A percentile compares a stretch with the other conserved stretches of the same genome.
Conservation (phyloP, 306 rosid genomes). For the Prunus mira region DNA sequence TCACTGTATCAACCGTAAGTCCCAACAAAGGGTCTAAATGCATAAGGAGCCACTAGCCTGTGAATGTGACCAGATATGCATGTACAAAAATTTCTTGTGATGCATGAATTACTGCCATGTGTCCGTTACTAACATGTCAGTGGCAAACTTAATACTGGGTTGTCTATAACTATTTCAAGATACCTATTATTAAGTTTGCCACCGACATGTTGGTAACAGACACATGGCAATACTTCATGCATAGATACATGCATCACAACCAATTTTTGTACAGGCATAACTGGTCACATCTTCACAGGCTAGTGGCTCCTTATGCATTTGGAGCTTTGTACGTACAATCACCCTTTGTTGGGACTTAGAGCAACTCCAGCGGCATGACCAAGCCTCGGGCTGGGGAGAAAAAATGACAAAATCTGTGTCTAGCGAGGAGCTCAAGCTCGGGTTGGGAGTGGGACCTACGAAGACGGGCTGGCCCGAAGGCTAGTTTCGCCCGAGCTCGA, state of each 20-base stretch:
- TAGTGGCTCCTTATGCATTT: slow-evolving; percentile 31
- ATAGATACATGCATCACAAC: slow-evolving; percentile 82
- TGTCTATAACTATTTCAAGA: too few relatives aligned
- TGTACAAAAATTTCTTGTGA: slow-evolving; percentile 74
- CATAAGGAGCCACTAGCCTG: slow-evolving; percentile 43
- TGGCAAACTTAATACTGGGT: slow-evolving; percentile 38
- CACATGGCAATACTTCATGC: slow-evolving; percentile 91
- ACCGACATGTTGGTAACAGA: slow-evolving; percentile 74
- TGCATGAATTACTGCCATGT: slow-evolving; percentile 93
- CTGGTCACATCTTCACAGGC: slow-evolving; percentile 71
- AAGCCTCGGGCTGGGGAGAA: too few relatives aligned
- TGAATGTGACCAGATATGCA: slow-evolving; percentile 71
- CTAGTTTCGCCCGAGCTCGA: too few relatives aligned
- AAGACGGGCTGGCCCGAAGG: too few relatives aligned
- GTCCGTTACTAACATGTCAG: slow-evolving; percentile 72
- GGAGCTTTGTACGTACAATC: slow-evolving; percentile 17
- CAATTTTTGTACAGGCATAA: slow-evolving; percentile 77
- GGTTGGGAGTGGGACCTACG: too few relatives aligned
- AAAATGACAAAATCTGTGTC: too few relatives aligned
- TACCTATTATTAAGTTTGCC: slow-evolving; percentile 34
- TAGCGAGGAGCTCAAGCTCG: too few relatives aligned
- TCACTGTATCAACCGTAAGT: not conserved
- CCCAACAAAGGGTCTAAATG: slow-evolving; percentile 9
- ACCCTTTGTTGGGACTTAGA: not conserved
- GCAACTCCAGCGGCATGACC: too few relatives aligned